Evolutionary conservation across 805 yeast species (phyloP).

Genomic region (Hanseniaspora occidentalis): DNA sequence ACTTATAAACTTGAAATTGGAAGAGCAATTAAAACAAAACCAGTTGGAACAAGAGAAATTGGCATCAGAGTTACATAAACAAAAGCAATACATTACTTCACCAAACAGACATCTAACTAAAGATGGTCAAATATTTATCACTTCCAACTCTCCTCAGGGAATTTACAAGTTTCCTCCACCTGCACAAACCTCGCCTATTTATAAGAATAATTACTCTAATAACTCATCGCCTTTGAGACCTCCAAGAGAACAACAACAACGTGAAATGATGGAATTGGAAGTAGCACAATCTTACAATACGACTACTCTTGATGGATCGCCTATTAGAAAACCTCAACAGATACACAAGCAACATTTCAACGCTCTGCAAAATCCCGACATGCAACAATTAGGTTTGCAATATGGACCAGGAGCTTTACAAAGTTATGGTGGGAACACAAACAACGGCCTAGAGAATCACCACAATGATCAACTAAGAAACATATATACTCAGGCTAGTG

Average conservation of each 20-base stretch:
- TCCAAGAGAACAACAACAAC: slow-evolving; percentile 10
- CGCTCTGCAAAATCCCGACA: neutral
- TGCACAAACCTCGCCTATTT: no score
- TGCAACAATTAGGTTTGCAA: neutral
- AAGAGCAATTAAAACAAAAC: slow-evolving; percentile 18
- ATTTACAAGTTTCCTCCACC: slow-evolving; percentile 26
- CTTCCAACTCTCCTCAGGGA: slow-evolving; percentile 21
- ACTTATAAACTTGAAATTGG: slow-evolving; percentile 18
- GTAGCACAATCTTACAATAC: slow-evolving; percentile 8
- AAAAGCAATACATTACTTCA: slow-evolving; percentile 7
- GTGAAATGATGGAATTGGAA: slow-evolving; percentile 1
- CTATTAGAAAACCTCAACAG: slow-evolving; percentile 5
- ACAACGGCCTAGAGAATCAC: no score
- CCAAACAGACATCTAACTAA: neutral
- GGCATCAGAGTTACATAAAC: slow-evolving; percentile 16
- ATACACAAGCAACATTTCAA: neutral
- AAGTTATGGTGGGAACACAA: no score
- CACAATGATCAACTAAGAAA: no score
- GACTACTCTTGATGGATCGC: slow-evolving; percentile 19
- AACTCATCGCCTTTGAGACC: slow-evolving; percentile 9
- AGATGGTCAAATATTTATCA: slow-evolving; percentile 16
- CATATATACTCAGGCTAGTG: no score
- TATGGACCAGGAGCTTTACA: no score
- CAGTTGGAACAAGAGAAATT: slow-evolving; percentile 20
- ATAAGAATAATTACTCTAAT: slow-evolving; percentile 10